phyloP scores from a whole-genome alignment of 2,329 filamentous ascomycete species.

The Laburnicola sp. region DNA sequence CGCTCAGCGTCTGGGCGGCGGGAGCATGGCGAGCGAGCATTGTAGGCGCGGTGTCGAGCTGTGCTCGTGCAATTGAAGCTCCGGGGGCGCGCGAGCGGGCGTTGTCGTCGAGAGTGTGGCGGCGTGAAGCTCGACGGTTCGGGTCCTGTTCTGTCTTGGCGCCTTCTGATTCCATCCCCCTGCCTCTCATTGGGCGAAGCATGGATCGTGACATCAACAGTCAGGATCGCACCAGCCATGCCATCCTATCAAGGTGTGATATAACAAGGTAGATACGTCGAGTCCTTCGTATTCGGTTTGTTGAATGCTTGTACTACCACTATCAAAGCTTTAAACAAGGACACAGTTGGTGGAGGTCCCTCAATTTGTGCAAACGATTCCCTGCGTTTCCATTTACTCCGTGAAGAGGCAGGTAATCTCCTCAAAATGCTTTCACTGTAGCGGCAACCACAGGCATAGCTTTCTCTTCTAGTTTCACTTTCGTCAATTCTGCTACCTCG shows the following conservation, averaged over 20 bases:
- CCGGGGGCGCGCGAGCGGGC: constrained; percentile 29
- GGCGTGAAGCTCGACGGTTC: constrained; percentile 32
- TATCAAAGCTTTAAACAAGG: too few species aligned
- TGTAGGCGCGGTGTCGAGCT: constrained; percentile 28
- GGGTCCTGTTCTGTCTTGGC: constrained; percentile 18
- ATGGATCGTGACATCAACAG: constrained; percentile 29
- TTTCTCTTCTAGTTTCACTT: not conserved
- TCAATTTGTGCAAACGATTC: too few species aligned
- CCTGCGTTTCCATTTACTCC: too few species aligned
- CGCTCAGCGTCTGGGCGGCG: constrained; percentile 44
- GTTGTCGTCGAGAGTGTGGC: constrained; percentile 36
- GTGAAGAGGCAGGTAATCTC: too few species aligned
- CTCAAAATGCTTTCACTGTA: not conserved
- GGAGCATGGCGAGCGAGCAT: constrained; percentile 50
- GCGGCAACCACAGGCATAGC: not conserved
- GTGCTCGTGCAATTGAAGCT: constrained; percentile 46
- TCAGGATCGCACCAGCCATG: constrained; percentile 2
- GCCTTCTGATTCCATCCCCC: constrained; percentile 8
- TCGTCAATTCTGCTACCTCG: not conserved
- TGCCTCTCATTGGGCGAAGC: constrained; percentile 23
- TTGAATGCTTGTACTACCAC: too few species aligned
- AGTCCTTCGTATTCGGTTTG: not conserved
- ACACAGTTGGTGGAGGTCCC: too few species aligned
- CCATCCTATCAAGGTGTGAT: not conserved
- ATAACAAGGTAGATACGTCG: not conserved